These are phyloP conservation scores for Dendrocalamus latiflorus DNA, from an alignment of 202 grass and related monocot species.

Conservation along the genomic window DNA sequence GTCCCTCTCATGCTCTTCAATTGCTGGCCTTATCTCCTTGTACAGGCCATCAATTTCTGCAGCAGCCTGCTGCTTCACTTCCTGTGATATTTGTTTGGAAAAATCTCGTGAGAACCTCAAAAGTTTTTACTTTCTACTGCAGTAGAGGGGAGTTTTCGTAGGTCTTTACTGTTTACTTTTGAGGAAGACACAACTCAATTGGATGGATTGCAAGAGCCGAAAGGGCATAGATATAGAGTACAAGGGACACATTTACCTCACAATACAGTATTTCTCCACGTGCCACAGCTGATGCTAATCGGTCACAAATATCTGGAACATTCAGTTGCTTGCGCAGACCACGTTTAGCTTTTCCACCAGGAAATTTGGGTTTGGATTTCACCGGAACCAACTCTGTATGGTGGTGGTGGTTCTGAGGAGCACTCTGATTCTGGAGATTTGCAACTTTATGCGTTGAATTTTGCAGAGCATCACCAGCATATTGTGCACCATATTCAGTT, in stretches of 20 bases:
- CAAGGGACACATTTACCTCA: slow-evolving; percentile 40
- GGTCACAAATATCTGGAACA: too few species aligned
- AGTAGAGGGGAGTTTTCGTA: not conserved
- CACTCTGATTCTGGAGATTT: slow-evolving; percentile 20
- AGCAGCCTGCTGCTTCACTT: slow-evolving; percentile 58
- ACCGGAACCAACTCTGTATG: slow-evolving; percentile 33
- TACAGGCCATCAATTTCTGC: slow-evolving; percentile 65
- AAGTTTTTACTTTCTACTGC: not conserved
- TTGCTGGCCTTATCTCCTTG: slow-evolving; percentile 78
- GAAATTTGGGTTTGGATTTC: slow-evolving; percentile 27
- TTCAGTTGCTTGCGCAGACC: too few species aligned
- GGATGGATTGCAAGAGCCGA: not conserved
- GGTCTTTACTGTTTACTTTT: not conserved
- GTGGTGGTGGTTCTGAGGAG: slow-evolving; percentile 32
- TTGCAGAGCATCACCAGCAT: slow-evolving; percentile 14
- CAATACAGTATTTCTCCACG: slow-evolving; percentile 73
- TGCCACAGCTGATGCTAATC: slow-evolving; percentile 52
- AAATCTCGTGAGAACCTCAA: not conserved
- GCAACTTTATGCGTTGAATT: slow-evolving; percentile 38
- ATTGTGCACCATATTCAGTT: slow-evolving; percentile 31
- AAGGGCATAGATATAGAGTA: not conserved
- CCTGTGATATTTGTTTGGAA: slow-evolving; percentile 38
- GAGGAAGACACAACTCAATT: not conserved
- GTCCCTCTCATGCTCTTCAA: slow-evolving; percentile 92
- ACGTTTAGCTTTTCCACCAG: too few species aligned